Evolutionary conservation across 2,329 filamentous ascomycete species (phyloP).

Genomic region (Fusarium ambrosium): DNA sequence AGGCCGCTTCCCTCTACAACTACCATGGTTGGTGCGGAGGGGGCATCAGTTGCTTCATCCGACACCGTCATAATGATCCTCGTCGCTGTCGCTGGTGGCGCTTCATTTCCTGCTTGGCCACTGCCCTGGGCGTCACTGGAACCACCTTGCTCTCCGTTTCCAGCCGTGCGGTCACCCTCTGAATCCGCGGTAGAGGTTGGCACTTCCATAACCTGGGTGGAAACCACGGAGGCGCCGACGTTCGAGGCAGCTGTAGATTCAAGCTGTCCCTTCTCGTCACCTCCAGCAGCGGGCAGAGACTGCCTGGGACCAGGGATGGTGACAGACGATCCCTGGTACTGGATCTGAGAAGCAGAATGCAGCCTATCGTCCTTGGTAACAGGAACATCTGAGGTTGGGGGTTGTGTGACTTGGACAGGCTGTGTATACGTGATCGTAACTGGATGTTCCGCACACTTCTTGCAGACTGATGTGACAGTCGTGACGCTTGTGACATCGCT

Average conservation of each 20-base stretch:
- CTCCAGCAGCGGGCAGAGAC: neutral
- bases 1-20: neutral
- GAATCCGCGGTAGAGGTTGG: neutral
- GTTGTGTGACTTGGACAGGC: neutral
- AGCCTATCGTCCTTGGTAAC: neutral
- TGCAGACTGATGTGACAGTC: neutral
- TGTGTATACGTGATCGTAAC: neutral
- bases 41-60: neutral
- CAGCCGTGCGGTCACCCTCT: neutral
- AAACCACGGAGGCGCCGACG: neutral
- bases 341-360: neutral
- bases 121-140: neutral
- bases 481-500: neutral
- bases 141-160: neutral
- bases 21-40: neutral
- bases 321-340: neutral
- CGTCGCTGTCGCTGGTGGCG: neutral
- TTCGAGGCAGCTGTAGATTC: neutral
- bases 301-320: neutral
- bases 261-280: rapidly evolving
- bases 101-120: neutral
- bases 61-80: neutral
- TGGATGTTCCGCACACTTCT: neutral
- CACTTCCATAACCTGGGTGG: neutral
- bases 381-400: neutral